These are phyloP conservation scores for Samsoniella hepiali DNA, from an alignment of 2,329 filamentous ascomycete species.

Conservation along the genomic window DNA sequence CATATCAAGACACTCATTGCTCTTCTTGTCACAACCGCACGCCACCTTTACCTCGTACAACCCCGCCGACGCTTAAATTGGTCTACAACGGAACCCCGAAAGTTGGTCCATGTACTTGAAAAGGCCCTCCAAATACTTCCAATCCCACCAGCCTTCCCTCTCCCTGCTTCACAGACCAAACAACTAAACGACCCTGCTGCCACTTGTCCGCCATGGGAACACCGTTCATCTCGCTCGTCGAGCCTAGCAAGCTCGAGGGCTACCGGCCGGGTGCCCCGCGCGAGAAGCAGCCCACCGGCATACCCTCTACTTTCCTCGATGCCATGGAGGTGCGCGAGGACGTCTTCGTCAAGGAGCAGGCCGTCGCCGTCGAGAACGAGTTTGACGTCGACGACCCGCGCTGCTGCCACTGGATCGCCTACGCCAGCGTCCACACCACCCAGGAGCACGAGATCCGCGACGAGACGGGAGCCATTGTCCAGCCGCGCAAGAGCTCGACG, in stretches of 20 bases:
- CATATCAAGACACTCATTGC: conserved; percentile 12
- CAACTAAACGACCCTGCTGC: neutral
- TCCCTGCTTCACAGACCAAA: neutral
- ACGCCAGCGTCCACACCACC: conserved; percentile 58
- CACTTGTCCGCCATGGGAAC: conserved; percentile 40
- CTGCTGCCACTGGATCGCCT: conserved; percentile 85
- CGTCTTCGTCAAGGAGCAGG: conserved; percentile 61
- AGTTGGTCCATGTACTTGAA: neutral
- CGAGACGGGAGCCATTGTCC: conserved; percentile 39
- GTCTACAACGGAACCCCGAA: neutral
- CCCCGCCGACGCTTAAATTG: neutral
- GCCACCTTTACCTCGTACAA: neutral
- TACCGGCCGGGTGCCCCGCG: conserved; percentile 42
- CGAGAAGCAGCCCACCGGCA: conserved; percentile 42
- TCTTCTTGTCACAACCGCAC: neutral
- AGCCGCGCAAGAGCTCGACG: conserved; percentile 44
- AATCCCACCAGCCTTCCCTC: neutral
- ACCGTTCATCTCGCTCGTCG: conserved; percentile 46
- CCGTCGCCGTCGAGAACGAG: conserved; percentile 62
- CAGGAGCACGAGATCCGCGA: conserved; percentile 43
- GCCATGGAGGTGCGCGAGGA: conserved; percentile 59
- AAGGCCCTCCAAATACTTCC: neutral
- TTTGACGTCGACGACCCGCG: conserved; percentile 76
- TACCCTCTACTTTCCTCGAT: conserved; percentile 58
- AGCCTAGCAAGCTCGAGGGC: conserved; percentile 47